phyloP scores from a whole-genome alignment of 495 filamentous ascomycete genomes.

The Lasiosphaeria hispida region DNA sequence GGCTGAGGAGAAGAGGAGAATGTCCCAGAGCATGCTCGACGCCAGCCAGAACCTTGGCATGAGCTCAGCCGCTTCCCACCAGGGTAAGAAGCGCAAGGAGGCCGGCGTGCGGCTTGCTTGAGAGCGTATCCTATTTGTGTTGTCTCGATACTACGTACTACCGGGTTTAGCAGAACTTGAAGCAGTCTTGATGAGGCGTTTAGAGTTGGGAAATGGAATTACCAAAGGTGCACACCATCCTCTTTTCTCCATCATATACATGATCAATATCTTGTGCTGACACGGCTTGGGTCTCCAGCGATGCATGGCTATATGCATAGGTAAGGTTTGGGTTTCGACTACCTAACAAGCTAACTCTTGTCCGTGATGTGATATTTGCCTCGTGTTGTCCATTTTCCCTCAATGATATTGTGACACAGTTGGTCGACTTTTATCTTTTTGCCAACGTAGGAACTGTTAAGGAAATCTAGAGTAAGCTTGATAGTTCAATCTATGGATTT shows the following conservation, averaged over 20 bases:
- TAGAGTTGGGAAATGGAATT: too few relatives aligned
- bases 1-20: conserved; percentile 85
- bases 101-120: conserved; percentile 83
- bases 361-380: too few relatives aligned
- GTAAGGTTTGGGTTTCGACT: background rate
- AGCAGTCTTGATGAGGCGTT: too few relatives aligned
- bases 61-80: conserved; percentile 71
- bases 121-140: background rate
- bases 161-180: too few relatives aligned
- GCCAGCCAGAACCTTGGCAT: conserved; percentile 80
- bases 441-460: too few relatives aligned
- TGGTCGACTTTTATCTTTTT: too few relatives aligned
- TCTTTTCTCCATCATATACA: background rate
- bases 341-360: background rate
- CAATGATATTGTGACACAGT: too few relatives aligned
- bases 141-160: too few relatives aligned
- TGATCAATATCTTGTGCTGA: conserved; percentile 3
- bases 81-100: conserved; percentile 79
- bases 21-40: conserved; percentile 77
- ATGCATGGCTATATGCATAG: background rate
- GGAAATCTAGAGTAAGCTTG: too few relatives aligned
- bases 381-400: too few relatives aligned
- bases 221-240: conserved; percentile 9
- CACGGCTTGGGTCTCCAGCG: background rate
- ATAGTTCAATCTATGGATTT: too few relatives aligned